These are phyloP conservation scores for Spatholobus suberectus DNA, from an alignment of 306 rosid genomes.

Conservation along the genomic window DNA sequence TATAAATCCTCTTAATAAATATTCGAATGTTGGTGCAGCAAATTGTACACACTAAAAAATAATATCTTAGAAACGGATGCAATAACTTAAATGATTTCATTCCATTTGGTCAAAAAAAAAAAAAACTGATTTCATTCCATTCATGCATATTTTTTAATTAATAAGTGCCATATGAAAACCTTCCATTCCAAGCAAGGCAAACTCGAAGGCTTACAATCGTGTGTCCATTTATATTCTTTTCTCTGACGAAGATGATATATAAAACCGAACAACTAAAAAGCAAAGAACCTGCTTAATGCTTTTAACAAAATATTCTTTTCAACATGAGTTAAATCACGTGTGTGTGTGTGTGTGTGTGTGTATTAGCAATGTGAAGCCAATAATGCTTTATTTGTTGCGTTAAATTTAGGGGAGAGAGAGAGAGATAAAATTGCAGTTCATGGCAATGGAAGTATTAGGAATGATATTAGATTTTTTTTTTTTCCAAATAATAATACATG, in stretches of 20 bases:
- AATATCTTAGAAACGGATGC: neutral
- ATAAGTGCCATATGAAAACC: neutral
- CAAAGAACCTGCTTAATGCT: too few species aligned
- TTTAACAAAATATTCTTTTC: neutral
- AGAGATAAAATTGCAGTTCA: too few species aligned
- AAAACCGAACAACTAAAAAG: neutral
- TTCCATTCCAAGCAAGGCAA: neutral
- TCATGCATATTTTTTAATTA: neutral
- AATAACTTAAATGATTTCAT: neutral
- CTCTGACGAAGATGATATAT: neutral
- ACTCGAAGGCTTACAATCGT: neutral
- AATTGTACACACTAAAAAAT: neutral
- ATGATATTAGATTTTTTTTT: too few species aligned
- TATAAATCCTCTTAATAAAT: too few species aligned
- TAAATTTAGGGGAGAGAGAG: neutral
- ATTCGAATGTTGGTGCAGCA: neutral
- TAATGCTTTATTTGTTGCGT: neutral
- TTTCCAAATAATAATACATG: neutral
- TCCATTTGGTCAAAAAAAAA: too few species aligned
- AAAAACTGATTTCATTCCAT: neutral
- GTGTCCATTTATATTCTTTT: neutral
- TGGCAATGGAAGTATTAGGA: too few species aligned
- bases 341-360: too few species aligned
- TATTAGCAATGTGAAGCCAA: neutral
- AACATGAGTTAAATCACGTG: neutral